Evolutionary conservation across 345 rosid species (phyloP), one percentile per base, ranked within the genome.

Genomic region (Bretschneidera sinensis): DNA sequence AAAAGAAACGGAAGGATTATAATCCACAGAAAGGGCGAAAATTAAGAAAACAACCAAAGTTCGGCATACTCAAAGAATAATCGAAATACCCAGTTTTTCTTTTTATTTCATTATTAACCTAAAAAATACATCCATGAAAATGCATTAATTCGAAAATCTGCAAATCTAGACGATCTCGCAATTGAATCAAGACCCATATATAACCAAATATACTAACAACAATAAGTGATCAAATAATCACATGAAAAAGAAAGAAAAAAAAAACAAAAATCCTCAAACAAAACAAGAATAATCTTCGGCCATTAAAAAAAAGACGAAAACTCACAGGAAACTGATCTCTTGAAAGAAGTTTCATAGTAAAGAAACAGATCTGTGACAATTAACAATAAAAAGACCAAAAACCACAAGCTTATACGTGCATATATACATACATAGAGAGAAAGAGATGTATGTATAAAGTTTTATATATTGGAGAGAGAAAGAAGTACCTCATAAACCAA

Each of bases 401-500:
- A 51, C n/a, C 21, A 17, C 45, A 24, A 9, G 15, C 16, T 1
- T 39, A 39, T 5, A 39, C 45, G 1, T 20, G 55, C n/a, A 18
- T 33, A 23, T 48, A 19, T 1, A 48, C 1, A n/a, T n/a, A 48
- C 2, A 48, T 6, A 19, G 22, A 48, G 13, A n/a, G 19, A 13
- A 43, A 31, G 24, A 51, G 35, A 24, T 21, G 25, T 17, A 23
- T 0, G n/a, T n/a, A n/a, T n/a, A n/a, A n/a, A n/a, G n/a, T n/a
- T n/a, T n/a, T n/a, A n/a, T n/a, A n/a, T n/a, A n/a, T n/a, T n/a
- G n/a, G n/a, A n/a, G n/a, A n/a, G n/a, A n/a, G n/a, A n/a, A 17
- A 23, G 57, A 43, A 18, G n/a, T 43, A 78, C 81, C 81, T 78
- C 81, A 78, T 78, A 78, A 78, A 78, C 81, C 73, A 64, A 70